These are phyloP conservation scores for Fusarium sp. DNA, from an alignment of 2,329 filamentous ascomycete genomes.

Conservation along the genomic window DNA sequence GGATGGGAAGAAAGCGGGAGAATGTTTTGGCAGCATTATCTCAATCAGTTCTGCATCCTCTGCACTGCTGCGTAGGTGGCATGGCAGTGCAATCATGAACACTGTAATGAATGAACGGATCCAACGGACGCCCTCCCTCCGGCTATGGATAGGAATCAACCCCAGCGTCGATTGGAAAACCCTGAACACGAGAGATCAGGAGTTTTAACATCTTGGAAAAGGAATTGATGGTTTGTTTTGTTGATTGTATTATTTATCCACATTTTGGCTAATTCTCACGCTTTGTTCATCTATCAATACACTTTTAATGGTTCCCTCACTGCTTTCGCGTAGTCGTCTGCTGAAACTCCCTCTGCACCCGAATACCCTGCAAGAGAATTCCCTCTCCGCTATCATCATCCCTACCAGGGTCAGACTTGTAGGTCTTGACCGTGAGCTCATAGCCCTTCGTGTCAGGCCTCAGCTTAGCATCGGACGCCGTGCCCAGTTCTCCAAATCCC, in stretches of 20 bases:
- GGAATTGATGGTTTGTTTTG: background rate
- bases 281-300: background rate
- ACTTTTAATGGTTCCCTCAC: background rate
- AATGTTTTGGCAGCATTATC: background rate
- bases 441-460: conserved; percentile 49
- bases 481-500: background rate
- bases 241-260: background rate
- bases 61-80: background rate
- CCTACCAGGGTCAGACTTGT: conserved; percentile 41
- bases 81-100: background rate
- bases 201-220: background rate
- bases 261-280: background rate
- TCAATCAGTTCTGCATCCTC: background rate
- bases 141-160: background rate
- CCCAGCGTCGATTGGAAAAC: rapidly evolving
- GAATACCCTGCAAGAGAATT: conserved; percentile 53
- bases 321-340: conserved; percentile 38
- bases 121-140: background rate
- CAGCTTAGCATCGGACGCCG: conserved; percentile 25
- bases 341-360: conserved; percentile 52
- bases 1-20: background rate
- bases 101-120: background rate
- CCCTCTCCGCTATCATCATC: conserved; percentile 50
- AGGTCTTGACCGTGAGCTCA: conserved; percentile 48
- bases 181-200: background rate